phyloP scores from a whole-genome alignment of 805 yeast species.

The Candida sithepensis region DNA sequence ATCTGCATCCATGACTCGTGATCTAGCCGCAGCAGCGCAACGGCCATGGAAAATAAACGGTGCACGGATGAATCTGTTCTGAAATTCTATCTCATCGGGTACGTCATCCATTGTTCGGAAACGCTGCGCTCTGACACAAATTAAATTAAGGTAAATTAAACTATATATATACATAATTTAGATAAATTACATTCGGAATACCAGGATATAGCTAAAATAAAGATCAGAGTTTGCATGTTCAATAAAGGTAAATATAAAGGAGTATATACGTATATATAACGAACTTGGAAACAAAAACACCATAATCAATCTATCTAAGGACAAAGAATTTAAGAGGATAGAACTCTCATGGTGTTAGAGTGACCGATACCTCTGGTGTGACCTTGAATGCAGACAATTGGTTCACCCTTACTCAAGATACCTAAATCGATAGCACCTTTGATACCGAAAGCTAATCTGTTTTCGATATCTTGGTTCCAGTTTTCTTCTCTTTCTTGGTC shows the following conservation, averaged over 20 bases:
- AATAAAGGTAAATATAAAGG: neutral
- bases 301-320: neutral
- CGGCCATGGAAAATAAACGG: no score
- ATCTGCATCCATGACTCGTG: no score
- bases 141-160: no score
- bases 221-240: neutral
- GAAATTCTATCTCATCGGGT: no score
- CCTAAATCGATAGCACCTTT: constrained; percentile 84
- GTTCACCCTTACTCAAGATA: constrained; percentile 81
- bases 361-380: constrained; percentile 98
- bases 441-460: constrained; percentile 90
- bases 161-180: no score
- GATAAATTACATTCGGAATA: no score
- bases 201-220: no score
- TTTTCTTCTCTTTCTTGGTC: constrained; percentile 58
- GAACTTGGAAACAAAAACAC: neutral
- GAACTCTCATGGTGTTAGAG: constrained; percentile 96
- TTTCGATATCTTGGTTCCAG: constrained; percentile 97
- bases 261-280: neutral
- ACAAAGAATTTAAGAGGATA: constrained; percentile 51
- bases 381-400: constrained; percentile 94
- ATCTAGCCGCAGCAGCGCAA: no score
- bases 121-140: no score
- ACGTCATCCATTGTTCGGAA: no score
- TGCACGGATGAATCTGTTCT: no score